Base-by-base conservation (phyloP, 306 rosid genomes). In the Begonia fuchsioides region DNA sequence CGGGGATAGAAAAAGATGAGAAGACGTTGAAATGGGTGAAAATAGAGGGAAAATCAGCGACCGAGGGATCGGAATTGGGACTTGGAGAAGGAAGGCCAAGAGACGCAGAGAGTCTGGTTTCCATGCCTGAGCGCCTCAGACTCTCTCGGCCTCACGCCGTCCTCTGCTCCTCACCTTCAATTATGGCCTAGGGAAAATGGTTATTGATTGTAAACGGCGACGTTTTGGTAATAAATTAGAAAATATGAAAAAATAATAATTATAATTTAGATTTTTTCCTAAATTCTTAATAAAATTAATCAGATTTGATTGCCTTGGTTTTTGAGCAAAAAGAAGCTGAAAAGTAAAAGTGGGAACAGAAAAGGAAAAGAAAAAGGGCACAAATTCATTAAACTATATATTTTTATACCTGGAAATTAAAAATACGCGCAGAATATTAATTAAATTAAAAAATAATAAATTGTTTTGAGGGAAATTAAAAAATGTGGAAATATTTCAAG, bases 91-190 rank as follows among this genome's bases (percentile, higher is more conserved):
- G 76, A 17, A 88, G 76, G 60, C 82, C 82, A 1, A 88, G 90
- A 49, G 82, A 75, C 39, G 94, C 77, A 2, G 81, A 79, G 68
- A 90, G 66, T 11, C 80, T 69, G 51, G 73, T 61, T 50, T 90
- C 98, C 95, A 90, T 85, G 6, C 53, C 50, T 16, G 56, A 17
- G n/a, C n/a, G n/a, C n/a, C n/a, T n/a, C 8, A 26, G 8, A 4
- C 35, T 5, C n/a, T n/a, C 35, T 26, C 35, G 35, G 7, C 35
- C 35, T 26, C 35, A 26, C 35, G 7, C 35, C 35, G 35, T 26
- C 3, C 35, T 5, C 8, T 26, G 35, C 8, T 26, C 35, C 35
- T 26, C 35, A 26, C 35, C 35, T 26, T 26, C 35, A 26, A 4
- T 26, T 26, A 26, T 26, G 35, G n/a, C n/a, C n/a, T n/a, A n/a